A percentile compares a stretch with the other conserved stretches of the same genome.
Conservation (phyloP, 2,329 filamentous ascomycete genomes). For the Talaromyces sp. region DNA sequence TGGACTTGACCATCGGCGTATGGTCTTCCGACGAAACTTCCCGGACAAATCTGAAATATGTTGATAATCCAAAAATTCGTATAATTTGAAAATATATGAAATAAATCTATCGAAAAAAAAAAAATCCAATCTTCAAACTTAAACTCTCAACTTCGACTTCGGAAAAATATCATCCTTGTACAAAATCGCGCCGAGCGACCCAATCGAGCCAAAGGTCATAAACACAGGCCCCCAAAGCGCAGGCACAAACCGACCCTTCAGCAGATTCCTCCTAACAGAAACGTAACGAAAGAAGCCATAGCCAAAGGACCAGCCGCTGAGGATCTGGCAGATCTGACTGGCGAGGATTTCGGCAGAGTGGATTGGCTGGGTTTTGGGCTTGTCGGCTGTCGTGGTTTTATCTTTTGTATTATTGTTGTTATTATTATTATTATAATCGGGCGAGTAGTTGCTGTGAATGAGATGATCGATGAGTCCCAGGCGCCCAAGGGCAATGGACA, state of each 20-base stretch:
- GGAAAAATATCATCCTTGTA: not conserved
- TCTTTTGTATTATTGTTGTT: not conserved
- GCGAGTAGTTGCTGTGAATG: slow-evolving; percentile 10
- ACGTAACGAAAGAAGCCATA: slow-evolving; percentile 25
- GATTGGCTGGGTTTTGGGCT: not conserved
- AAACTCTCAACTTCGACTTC: not conserved
- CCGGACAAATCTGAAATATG: not conserved
- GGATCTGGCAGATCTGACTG: slow-evolving; percentile 19
- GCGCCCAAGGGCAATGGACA: slow-evolving; percentile 26
- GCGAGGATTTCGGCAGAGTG: slow-evolving; percentile 11
- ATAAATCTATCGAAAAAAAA: not conserved
- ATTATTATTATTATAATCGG: not conserved
- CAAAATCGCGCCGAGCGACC: slow-evolving; percentile 12
- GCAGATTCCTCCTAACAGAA: slow-evolving; percentile 21
- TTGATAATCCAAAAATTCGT: not conserved
- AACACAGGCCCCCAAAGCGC: slow-evolving; percentile 27
- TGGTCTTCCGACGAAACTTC: not conserved
- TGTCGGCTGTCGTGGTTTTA: not conserved
- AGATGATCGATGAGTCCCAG: slow-evolving; percentile 24
- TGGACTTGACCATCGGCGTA: not conserved
- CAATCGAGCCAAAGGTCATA: slow-evolving; percentile 21
- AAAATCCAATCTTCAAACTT: not conserved
- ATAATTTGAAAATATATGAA: not conserved
- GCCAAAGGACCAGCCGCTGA: slow-evolving; percentile 25
- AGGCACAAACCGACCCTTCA: slow-evolving; percentile 23